phyloP scores from a whole-genome alignment of 164 flowering plant genomes.

The Vitis cinerea region DNA sequence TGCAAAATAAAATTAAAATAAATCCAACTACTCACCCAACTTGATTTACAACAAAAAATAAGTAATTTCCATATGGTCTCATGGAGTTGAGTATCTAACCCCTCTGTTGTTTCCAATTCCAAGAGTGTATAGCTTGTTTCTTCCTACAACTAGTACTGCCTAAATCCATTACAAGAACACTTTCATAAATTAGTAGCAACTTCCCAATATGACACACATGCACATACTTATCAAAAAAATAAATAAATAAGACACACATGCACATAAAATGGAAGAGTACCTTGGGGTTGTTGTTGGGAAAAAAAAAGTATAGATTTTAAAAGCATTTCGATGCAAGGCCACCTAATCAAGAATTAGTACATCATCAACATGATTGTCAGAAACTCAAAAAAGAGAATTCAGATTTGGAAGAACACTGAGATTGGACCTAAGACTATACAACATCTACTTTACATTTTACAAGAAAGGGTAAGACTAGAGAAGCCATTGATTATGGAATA shows the following conservation, averaged over 20 bases:
- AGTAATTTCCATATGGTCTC: conserved; percentile 76
- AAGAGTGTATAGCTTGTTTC: conserved; percentile 53
- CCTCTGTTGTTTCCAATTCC: conserved; percentile 91
- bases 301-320: conserved; percentile 82
- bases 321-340: conserved; percentile 73
- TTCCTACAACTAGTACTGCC: conserved; percentile 53
- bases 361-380: conserved; percentile 29
- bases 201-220: no score
- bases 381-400: conserved; percentile 58
- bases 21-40: conserved; percentile 17
- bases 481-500: conserved; percentile 66
- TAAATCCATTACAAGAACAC: conserved; percentile 17
- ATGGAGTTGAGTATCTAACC: conserved; percentile 59
- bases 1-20: not conserved
- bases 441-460: conserved; percentile 47
- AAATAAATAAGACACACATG: no score
- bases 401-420: conserved; percentile 84
- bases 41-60: conserved; percentile 76
- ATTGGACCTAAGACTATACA: conserved; percentile 85
- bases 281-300: conserved; percentile 52
- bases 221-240: not conserved
- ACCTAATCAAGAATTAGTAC: conserved; percentile 46
- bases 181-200: not conserved
- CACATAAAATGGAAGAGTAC: conserved; percentile 19
- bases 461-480: conserved; percentile 41